Percentiles rank a stretch among this genome's conserved stretches.
phyloP scores from a whole-genome alignment of 2,329 filamentous ascomycete species.

The Scedosporium dehoogii region DNA sequence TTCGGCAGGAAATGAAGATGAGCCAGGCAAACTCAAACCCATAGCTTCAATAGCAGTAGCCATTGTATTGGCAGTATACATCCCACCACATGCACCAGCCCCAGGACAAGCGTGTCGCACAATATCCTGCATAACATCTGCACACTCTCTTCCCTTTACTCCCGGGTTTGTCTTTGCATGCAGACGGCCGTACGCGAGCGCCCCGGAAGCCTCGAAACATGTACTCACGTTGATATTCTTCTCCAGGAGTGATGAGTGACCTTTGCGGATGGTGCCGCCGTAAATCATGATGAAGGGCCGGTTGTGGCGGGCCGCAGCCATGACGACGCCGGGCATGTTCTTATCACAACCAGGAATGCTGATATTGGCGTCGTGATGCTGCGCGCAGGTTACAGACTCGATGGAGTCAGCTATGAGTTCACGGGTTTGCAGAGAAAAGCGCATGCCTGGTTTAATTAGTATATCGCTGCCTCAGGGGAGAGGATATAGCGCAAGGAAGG shows the following conservation, averaged over 20 bases:
- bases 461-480: not conserved
- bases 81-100: constrained; percentile 64
- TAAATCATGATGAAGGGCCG: constrained; percentile 93
- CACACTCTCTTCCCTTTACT: constrained; percentile 54
- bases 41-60: constrained; percentile 84
- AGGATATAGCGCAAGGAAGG: constrained; percentile 2
- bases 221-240: constrained; percentile 79
- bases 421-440: constrained; percentile 80
- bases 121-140: constrained; percentile 76
- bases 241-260: constrained; percentile 67
- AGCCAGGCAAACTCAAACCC: constrained; percentile 73
- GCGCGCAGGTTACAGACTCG: constrained; percentile 84
- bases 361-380: constrained; percentile 89
- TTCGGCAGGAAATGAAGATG: constrained; percentile 71
- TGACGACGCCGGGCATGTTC: constrained; percentile 94
- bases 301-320: constrained; percentile 86
- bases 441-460: constrained; percentile 55
- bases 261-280: constrained; percentile 80
- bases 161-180: constrained; percentile 56
- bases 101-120: constrained; percentile 62
- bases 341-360: constrained; percentile 92
- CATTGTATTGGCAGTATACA: constrained; percentile 96
- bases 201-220: constrained; percentile 81
- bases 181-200: constrained; percentile 67
- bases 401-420: constrained; percentile 93